These are phyloP conservation scores for Mycena pura DNA, from an alignment of 768 basidiomycete genomes.

Conservation along the genomic window DNA sequence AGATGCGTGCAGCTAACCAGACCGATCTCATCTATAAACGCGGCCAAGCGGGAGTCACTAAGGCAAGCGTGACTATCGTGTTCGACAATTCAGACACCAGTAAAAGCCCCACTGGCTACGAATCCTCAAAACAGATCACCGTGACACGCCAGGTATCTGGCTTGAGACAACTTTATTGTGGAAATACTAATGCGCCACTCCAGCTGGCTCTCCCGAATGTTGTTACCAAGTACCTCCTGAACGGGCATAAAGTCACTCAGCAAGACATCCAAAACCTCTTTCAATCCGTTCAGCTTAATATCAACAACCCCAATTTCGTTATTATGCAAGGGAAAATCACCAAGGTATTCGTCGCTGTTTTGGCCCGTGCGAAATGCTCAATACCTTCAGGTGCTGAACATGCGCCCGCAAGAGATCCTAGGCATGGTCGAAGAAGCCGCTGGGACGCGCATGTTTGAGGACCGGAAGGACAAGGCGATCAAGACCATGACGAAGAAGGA, in stretches of 20 bases:
- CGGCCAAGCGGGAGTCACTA: constrained; percentile 95
- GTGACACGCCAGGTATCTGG: constrained; percentile 86
- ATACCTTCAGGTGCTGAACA: constrained; percentile 78
- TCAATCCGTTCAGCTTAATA: constrained; percentile 96
- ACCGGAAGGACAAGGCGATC: constrained; percentile 94
- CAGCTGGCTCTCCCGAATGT: constrained; percentile 93
- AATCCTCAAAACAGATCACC: constrained; percentile 86
- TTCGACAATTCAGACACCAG: constrained; percentile 95
- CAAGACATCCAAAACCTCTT: constrained; percentile 88
- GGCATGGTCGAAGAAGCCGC: constrained; percentile 99
- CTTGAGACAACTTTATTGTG: not conserved
- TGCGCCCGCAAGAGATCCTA: constrained; percentile 97
- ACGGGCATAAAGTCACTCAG: constrained; percentile 93
- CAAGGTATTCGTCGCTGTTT: constrained; percentile 73
- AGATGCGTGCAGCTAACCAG: constrained; percentile 96
- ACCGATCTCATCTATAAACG: constrained; percentile 99
- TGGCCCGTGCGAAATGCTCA: too few species aligned
- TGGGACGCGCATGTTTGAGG: constrained; percentile 99
- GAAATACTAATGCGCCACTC: constrained; percentile 1
- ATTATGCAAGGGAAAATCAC: constrained; percentile 99
- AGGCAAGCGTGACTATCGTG: constrained; percentile 97
- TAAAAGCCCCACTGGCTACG: constrained; percentile 83
- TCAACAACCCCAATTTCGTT: constrained; percentile 99
- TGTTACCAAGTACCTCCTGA: constrained; percentile 94
- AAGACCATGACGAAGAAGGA: constrained; percentile 98